Evolutionary conservation across 2,329 filamentous ascomycete species (phyloP).

Genomic region (Aspergillus spinulosporus): DNA sequence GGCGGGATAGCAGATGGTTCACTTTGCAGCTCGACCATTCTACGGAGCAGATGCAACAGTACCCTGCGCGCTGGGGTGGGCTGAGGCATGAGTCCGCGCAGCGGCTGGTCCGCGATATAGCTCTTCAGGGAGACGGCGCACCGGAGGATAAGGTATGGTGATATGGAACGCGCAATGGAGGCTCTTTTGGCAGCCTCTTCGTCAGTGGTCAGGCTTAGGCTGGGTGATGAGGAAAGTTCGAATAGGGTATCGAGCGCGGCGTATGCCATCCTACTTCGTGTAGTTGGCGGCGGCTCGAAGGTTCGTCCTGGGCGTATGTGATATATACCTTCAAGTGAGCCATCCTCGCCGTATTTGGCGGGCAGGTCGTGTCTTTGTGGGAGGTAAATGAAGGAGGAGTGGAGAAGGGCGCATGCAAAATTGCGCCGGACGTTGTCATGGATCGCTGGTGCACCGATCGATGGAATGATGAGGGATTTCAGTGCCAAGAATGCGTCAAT

Average conservation of each 20-base stretch:
- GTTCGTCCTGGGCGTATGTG: slow-evolving; percentile 70
- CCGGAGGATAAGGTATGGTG: slow-evolving; percentile 79
- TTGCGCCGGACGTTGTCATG: slow-evolving; percentile 65
- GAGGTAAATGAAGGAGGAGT: slow-evolving; percentile 75
- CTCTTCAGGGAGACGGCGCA: slow-evolving; percentile 76
- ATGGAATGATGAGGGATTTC: slow-evolving; percentile 67
- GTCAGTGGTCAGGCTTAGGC: background rate
- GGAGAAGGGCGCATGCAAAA: slow-evolving; percentile 76
- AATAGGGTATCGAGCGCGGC: slow-evolving; percentile 79
- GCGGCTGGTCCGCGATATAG: slow-evolving; percentile 87
- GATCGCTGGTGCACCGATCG: slow-evolving; percentile 66
- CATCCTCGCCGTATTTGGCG: slow-evolving; percentile 40
- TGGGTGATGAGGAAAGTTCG: slow-evolving; percentile 57
- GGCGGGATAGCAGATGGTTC: slow-evolving; percentile 69
- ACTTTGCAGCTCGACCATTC: slow-evolving; percentile 66
- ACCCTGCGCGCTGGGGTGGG: slow-evolving; percentile 79
- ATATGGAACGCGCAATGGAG: slow-evolving; percentile 70
- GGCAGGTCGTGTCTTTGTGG: slow-evolving; percentile 64
- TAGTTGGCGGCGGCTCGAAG: slow-evolving; percentile 63
- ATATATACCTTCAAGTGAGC: slow-evolving; percentile 64
- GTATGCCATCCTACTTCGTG: slow-evolving; percentile 72
- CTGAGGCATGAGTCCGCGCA: slow-evolving; percentile 85
- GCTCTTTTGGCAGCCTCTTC: slow-evolving; percentile 45
- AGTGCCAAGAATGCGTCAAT: slow-evolving; percentile 71
- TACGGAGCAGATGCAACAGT: slow-evolving; percentile 68